Conservation (phyloP, 1,139 yeast species). For the Pichia sp. region DNA sequence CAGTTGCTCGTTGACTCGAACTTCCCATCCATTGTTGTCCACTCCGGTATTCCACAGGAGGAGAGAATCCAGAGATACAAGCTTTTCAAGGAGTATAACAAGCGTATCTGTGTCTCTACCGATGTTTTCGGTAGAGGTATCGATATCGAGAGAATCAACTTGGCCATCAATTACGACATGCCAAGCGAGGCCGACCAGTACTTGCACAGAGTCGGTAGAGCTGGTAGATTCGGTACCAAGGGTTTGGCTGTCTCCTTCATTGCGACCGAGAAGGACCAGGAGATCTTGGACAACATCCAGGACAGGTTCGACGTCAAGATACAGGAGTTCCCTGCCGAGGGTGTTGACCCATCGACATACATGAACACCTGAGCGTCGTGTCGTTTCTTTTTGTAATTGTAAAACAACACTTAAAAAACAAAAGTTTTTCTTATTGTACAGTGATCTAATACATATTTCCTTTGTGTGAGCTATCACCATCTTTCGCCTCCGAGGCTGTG, state of each 20-base stretch:
- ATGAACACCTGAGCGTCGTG: slow-evolving; percentile 66
- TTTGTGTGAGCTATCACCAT: not conserved
- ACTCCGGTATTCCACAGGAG: slow-evolving; percentile 93
- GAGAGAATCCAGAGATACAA: slow-evolving; percentile 97
- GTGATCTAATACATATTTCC: slow-evolving; percentile 17
- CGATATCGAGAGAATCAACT: slow-evolving; percentile 96
- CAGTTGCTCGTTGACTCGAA: slow-evolving; percentile 85
- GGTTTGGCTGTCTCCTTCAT: slow-evolving; percentile 95
- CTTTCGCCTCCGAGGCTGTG: too few relatives aligned
- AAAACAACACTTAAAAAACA: not conserved
- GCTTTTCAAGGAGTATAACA: slow-evolving; percentile 95
- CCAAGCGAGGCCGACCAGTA: slow-evolving; percentile 93
- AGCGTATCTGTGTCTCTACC: slow-evolving; percentile 96
- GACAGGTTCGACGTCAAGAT: slow-evolving; percentile 96
- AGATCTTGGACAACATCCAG: slow-evolving; percentile 87
- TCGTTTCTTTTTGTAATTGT: not conserved
- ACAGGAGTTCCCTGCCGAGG: slow-evolving; percentile 94
- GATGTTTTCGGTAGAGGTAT: slow-evolving; percentile 99
- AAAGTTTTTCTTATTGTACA: not conserved
- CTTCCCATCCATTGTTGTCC: slow-evolving; percentile 97
- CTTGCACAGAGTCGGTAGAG: slow-evolving; percentile 99
- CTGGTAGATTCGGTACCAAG: slow-evolving; percentile 99
- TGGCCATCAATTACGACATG: slow-evolving; percentile 95
- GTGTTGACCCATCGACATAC: slow-evolving; percentile 95
- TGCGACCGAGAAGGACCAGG: slow-evolving; percentile 80